These are phyloP conservation scores for Seiridium unicorne DNA, from an alignment of 2,329 filamentous ascomycete species.

Conservation along the genomic window DNA sequence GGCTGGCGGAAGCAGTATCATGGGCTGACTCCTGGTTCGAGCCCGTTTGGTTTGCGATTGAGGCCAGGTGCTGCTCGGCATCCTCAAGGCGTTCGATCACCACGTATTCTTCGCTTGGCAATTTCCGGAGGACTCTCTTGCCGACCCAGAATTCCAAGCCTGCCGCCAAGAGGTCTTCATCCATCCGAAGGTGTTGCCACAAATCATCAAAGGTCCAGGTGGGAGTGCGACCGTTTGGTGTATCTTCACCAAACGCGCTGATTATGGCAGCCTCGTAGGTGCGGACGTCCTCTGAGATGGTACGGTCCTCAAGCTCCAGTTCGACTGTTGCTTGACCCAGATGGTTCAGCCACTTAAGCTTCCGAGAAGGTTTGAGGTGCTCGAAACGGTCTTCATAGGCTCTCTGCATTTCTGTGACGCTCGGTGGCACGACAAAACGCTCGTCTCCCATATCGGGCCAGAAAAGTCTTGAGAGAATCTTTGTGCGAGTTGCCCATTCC, in stretches of 20 bases:
- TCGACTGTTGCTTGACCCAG: conserved; percentile 79
- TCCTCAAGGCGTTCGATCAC: conserved; percentile 66
- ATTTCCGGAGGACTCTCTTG: conserved; percentile 62
- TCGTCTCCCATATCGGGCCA: conserved; percentile 82
- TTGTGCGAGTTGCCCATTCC: conserved; percentile 62
- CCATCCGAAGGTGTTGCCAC: conserved; percentile 61
- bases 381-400: conserved; percentile 77
- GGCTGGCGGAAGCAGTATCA: conserved; percentile 31
- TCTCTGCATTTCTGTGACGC: conserved; percentile 60
- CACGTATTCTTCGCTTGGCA: conserved; percentile 53
- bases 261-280: conserved; percentile 89
- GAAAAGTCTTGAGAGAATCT: conserved; percentile 88
- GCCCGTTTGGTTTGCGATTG: conserved; percentile 16
- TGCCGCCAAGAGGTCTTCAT: conserved; percentile 66
- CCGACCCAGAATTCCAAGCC: conserved; percentile 72
- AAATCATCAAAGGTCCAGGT: conserved; percentile 52
- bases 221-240: conserved; percentile 25
- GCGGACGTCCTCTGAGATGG: conserved; percentile 67
- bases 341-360: conserved; percentile 84
- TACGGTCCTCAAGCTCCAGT: conserved; percentile 79
- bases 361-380: conserved; percentile 76
- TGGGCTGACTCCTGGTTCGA: conserved; percentile 10
- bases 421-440: conserved; percentile 60
- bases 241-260: conserved; percentile 62
- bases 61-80: conserved; percentile 25